Base-by-base conservation (phyloP, 352 stramenopile genomes). In the Peronospora destructor region DNA sequence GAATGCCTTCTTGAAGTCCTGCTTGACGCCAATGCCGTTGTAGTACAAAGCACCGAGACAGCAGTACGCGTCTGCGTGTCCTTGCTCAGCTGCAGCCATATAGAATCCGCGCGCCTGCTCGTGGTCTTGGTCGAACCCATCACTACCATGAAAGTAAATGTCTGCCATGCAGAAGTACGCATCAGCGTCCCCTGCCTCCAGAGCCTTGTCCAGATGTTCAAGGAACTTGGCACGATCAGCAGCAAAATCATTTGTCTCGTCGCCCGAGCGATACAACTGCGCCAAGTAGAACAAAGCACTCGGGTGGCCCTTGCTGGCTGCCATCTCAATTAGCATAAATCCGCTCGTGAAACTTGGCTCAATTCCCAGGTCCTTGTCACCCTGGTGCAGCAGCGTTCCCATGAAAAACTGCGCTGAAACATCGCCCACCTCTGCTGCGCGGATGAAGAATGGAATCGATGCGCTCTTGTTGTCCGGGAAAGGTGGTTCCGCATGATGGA, bases 151-250 rank as follows among this genome's bases (percentile, higher is more conserved):
- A 53, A 83, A 88, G 59, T 91, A 91, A 11, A 91, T 87, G 52
- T 94, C 83, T 7, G 76, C 83, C 78, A 91, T 87, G 60, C 80
- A 92, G 35, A 89, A 91, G 41, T 84, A 59, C 33, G 83, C 83
- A 34, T 91, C 80, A 23, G 76, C 69, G 38, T 94, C 79, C 2
- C 67, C 68, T 19, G 52, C 62, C 23, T 78, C 63, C 47, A 91
- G 64, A 4, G 83, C 80, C 25, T 65, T 66, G 45, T 91, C 65
- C 32, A 94, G 41, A 52, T 85, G 71, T 32, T 73, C 51, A 11
- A 85, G 49, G 48, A 90, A 91, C 56, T 77, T 80, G 14, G 68
- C 26, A 6, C 45, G 62, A 47, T 91, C 64, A 2, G 73, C 43
- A 14, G 53, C 30, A n/a, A 91, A 63, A 10, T 61, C 49, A 45